phyloP scores from a whole-genome alignment of 2,329 filamentous ascomycete species.

The Fusarium mundagurra region DNA sequence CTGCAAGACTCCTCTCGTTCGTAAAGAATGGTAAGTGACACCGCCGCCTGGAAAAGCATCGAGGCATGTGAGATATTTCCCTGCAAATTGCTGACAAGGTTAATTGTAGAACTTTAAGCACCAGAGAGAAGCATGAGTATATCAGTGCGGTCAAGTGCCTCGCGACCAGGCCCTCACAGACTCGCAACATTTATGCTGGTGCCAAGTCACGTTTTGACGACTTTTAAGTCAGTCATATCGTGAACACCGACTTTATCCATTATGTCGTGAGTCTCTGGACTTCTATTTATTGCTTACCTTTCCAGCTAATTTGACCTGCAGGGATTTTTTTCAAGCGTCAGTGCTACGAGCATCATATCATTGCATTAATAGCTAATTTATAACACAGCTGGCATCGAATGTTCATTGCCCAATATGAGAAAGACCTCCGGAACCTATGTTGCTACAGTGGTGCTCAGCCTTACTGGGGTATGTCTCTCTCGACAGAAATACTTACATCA shows the following conservation, averaged over 20 bases:
- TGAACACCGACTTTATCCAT: neutral
- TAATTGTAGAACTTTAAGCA: neutral
- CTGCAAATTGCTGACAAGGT: rapidly evolving
- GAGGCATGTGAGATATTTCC: rapidly evolving
- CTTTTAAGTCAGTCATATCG: neutral
- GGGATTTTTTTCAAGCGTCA: no score
- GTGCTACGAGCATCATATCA: no score
- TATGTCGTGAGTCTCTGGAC: neutral
- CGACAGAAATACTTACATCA: rapidly evolving
- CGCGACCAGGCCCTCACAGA: rapidly evolving
- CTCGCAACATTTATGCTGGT: neutral
- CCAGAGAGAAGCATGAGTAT: neutral
- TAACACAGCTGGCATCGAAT: neutral
- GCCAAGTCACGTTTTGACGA: neutral
- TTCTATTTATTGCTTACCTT: no score
- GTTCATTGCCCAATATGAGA: neutral
- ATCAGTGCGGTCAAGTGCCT: neutral
- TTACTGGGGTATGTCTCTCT: neutral
- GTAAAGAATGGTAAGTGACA: neutral
- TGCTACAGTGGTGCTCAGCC: neutral
- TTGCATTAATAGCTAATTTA: no score
- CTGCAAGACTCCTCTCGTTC: neutral
- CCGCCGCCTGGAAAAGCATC: rapidly evolving
- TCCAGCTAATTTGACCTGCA: no score
- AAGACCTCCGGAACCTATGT: neutral